phyloP scores from a whole-genome alignment of 2,329 filamentous ascomycete species.

The Penicillium sp. region DNA sequence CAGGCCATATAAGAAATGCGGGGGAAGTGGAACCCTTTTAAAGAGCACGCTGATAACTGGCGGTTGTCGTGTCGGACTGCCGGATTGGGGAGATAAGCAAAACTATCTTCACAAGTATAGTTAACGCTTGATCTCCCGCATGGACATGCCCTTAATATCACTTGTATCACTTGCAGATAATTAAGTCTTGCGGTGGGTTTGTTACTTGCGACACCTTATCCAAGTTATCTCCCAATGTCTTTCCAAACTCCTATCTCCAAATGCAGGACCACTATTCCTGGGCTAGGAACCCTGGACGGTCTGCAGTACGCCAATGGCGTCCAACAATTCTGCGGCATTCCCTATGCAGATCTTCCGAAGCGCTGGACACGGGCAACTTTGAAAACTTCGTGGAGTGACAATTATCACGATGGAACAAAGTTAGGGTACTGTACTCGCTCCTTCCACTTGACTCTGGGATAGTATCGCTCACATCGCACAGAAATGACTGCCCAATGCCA shows the following conservation, averaged over 20 bases:
- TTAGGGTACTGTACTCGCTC: constrained; percentile 17
- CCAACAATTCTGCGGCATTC: constrained; percentile 31
- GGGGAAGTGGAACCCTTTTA: constrained; percentile 12
- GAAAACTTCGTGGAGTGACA: constrained; percentile 18
- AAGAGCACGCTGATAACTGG: constrained; percentile 2
- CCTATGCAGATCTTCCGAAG: constrained; percentile 26
- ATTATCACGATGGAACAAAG: constrained; percentile 27
- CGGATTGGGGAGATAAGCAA: constrained; percentile 15
- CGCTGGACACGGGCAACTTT: constrained; percentile 28
- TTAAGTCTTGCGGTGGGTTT: not conserved
- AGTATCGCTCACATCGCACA: constrained; percentile 1
- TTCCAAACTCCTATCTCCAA: constrained; percentile 20
- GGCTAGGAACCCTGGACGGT: constrained; percentile 25
- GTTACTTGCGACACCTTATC: not conserved
- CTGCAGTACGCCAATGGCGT: constrained; percentile 25
- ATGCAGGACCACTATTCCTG: constrained; percentile 19
- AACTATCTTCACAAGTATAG: not conserved
- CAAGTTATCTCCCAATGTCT: constrained; percentile 22
- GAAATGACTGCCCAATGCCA: constrained; percentile 27
- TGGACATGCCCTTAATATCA: not conserved
- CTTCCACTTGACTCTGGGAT: too few species aligned
- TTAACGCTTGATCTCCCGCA: not conserved
- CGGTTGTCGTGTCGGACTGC: constrained; percentile 21
- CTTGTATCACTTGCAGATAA: not conserved
- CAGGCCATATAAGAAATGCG: constrained; percentile 11